Percentiles rank a stretch among this genome's conserved stretches.
Evolutionary conservation across 805 yeast species (phyloP).

Genomic region (Candida nemodendra): DNA sequence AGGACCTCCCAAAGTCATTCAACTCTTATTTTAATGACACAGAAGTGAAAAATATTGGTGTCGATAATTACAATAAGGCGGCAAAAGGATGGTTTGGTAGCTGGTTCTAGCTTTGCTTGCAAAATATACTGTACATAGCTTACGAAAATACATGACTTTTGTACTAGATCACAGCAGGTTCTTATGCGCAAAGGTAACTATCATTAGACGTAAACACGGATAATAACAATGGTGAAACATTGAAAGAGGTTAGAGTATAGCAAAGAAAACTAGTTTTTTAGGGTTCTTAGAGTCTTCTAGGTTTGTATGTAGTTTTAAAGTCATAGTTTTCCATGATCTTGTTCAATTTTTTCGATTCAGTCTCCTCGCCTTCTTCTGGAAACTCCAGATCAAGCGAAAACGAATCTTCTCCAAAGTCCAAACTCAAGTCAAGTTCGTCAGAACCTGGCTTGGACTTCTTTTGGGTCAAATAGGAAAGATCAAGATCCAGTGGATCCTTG

Average conservation of each 20-base stretch:
- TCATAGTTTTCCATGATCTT: slow-evolving; percentile 23
- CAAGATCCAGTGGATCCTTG: slow-evolving; percentile 27
- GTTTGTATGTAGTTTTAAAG: slow-evolving; percentile 20
- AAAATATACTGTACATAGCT: too few species aligned
- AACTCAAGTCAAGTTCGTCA: slow-evolving; percentile 7
- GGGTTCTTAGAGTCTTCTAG: slow-evolving; percentile 19
- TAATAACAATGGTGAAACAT: neutral
- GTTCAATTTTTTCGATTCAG: slow-evolving; percentile 19
- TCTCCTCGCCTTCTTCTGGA: slow-evolving; percentile 23
- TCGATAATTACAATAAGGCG: slow-evolving; percentile 27
- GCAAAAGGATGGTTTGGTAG: slow-evolving; percentile 27
- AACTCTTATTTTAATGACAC: slow-evolving; percentile 27
- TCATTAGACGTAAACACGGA: slow-evolving; percentile 6
- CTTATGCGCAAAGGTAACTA: too few species aligned
- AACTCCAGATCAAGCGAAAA: slow-evolving; percentile 24
- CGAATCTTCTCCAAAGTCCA: slow-evolving; percentile 1
- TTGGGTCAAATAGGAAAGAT: slow-evolving; percentile 15
- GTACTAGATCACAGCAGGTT: too few species aligned
- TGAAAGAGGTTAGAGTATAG: neutral
- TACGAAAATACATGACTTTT: too few species aligned
- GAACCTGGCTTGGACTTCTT: slow-evolving; percentile 1
- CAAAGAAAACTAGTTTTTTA: neutral
- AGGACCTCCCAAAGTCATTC: slow-evolving; percentile 28
- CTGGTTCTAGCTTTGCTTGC: too few species aligned
- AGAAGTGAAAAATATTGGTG: slow-evolving; percentile 24